Conservation (phyloP, 1,139 yeast genomes). For the Yamadazyma triangularis region DNA sequence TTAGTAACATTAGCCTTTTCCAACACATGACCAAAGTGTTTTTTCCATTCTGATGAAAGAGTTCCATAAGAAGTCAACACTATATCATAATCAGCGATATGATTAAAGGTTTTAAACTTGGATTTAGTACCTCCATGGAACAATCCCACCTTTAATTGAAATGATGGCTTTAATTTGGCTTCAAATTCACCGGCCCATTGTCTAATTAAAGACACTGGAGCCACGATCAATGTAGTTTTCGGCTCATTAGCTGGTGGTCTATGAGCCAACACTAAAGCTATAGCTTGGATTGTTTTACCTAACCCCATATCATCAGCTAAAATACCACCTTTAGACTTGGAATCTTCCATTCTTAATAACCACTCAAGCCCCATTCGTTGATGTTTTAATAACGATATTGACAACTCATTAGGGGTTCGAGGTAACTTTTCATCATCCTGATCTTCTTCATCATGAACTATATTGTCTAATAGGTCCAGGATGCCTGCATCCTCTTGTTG, state of each 20-base stretch:
- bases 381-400: constrained; percentile 69
- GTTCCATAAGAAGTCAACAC: constrained; percentile 79
- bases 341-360: constrained; percentile 67
- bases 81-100: constrained; percentile 59
- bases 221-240: constrained; percentile 70
- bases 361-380: constrained; percentile 84
- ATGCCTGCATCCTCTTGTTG: not conserved
- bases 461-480: constrained; percentile 48
- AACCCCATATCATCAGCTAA: constrained; percentile 94
- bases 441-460: constrained; percentile 57
- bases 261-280: constrained; percentile 62
- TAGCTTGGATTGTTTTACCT: constrained; percentile 84
- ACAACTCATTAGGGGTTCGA: constrained; percentile 66
- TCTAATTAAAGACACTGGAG: constrained; percentile 76
- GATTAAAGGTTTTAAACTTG: constrained; percentile 36
- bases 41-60: constrained; percentile 62
- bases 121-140: constrained; percentile 56
- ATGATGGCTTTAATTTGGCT: constrained; percentile 50
- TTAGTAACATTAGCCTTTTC: constrained; percentile 17
- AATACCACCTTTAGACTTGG: constrained; percentile 64
- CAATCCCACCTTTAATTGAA: constrained; percentile 46
- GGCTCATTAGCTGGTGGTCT: constrained; percentile 29
- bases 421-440: constrained; percentile 38
- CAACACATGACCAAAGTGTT: constrained; percentile 45
- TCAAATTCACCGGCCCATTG: constrained; percentile 83